Evolutionary conservation across 352 stramenopile genomes (phyloP).

Genomic region (Pythium rishiriense): DNA sequence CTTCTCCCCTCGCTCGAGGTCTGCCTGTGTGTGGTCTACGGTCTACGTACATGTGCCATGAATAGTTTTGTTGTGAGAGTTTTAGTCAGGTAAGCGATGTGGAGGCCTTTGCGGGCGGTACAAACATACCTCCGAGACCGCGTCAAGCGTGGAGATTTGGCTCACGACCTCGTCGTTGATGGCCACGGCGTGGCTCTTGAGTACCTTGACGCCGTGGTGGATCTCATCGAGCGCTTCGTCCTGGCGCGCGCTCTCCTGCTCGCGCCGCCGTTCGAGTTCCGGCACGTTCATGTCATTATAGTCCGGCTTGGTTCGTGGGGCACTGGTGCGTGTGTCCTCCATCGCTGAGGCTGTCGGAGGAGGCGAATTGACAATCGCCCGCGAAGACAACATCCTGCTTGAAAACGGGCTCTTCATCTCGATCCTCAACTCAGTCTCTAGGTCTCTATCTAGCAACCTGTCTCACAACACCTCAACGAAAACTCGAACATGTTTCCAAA

Average conservation of each 20-base stretch:
- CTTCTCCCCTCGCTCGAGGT: conserved; percentile 61
- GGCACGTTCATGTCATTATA: conserved; percentile 66
- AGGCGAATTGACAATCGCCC: background rate
- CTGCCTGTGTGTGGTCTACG: conserved; percentile 63
- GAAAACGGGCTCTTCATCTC: background rate
- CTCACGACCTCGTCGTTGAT: conserved; percentile 81
- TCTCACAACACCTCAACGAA: too few species aligned
- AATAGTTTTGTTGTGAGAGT: too few species aligned
- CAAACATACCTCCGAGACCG: conserved; percentile 58
- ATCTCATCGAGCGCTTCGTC: conserved; percentile 76
- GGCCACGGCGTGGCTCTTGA: conserved; percentile 78
- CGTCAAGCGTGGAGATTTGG: conserved; percentile 75
- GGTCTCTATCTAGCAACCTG: too few species aligned
- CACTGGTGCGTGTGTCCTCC: background rate
- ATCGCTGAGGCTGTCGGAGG: background rate
- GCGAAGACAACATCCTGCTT: background rate
- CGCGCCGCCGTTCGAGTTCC: conserved; percentile 53
- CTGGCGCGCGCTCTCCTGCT: conserved; percentile 55
- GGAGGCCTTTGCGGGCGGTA: background rate
- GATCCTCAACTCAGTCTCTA: too few species aligned
- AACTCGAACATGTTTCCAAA: too few species aligned
- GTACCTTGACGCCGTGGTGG: conserved; percentile 60
- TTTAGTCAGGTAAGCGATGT: too few species aligned
- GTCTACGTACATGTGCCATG: conserved; percentile 30
- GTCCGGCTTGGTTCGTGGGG: conserved; percentile 9